These are phyloP conservation scores for Trichoderma asperelloides DNA, from an alignment of 495 filamentous ascomycete species.

Conservation along the genomic window DNA sequence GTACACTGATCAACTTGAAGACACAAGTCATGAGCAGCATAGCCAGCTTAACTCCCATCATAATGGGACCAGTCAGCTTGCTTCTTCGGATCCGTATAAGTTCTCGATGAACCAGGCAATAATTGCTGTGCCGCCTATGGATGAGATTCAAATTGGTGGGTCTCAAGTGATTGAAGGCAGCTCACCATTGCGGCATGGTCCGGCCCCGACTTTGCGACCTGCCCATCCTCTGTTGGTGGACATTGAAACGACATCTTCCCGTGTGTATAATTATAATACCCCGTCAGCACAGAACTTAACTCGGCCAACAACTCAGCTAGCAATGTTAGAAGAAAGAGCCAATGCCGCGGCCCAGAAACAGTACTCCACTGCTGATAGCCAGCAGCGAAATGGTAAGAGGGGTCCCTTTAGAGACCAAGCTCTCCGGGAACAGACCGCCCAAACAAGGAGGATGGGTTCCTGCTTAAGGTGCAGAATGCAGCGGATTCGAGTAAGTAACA, in stretches of 20 bases:
- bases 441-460: slow-evolving; percentile 40
- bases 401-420: slow-evolving; percentile 39
- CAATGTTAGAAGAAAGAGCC: not conserved
- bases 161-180: not conserved
- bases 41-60: not conserved
- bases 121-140: not conserved
- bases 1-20: not conserved
- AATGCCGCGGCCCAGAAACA: not conserved
- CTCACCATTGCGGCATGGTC: not conserved
- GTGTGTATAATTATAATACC: not conserved
- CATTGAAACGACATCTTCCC: not conserved
- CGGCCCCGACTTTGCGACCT: not conserved
- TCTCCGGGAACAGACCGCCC: slow-evolving; percentile 38
- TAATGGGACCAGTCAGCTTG: not conserved
- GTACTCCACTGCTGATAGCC: not conserved
- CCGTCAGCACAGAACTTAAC: not conserved
- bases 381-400: slow-evolving; percentile 16
- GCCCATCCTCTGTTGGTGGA: not conserved
- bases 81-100: not conserved
- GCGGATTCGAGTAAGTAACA: slow-evolving; percentile 39
- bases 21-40: not conserved
- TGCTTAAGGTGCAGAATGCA: slow-evolving; percentile 47
- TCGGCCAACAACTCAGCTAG: not conserved
- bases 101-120: not conserved
- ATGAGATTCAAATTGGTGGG: not conserved